Conservation (phyloP, 2,329 filamentous ascomycete species). For the Colletotrichum sp. region DNA sequence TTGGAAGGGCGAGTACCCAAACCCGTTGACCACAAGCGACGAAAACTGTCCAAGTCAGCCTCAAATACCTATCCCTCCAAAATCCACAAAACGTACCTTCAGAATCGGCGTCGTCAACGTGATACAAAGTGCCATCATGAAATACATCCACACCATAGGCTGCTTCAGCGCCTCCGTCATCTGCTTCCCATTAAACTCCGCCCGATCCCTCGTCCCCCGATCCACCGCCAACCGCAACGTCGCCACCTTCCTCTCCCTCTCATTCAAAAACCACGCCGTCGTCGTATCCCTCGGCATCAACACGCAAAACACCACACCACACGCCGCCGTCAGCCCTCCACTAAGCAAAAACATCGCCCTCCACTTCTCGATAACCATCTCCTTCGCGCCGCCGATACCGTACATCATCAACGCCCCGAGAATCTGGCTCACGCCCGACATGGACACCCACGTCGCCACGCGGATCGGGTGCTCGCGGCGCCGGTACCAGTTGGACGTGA, state of each 20-base stretch:
- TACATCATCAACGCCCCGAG: constrained; percentile 34
- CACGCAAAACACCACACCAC: neutral
- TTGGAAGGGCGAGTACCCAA: constrained; percentile 16
- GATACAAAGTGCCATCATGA: constrained; percentile 26
- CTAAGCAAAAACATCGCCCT: constrained; percentile 25
- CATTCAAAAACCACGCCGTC: constrained; percentile 5
- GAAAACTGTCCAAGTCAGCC: neutral
- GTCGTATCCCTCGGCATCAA: constrained; percentile 8
- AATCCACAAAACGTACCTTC: neutral
- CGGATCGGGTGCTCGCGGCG: constrained; percentile 33
- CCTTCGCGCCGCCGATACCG: constrained; percentile 23
- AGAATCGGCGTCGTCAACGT: constrained; percentile 26
- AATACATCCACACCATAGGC: constrained; percentile 20
- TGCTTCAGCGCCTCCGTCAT: constrained; percentile 23
- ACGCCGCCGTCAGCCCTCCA: constrained; percentile 3
- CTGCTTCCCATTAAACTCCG: constrained; percentile 22
- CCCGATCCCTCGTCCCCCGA: constrained; percentile 17
- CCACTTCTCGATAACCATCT: constrained; percentile 23
- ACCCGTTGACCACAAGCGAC: constrained; percentile 21
- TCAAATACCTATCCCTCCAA: no score
- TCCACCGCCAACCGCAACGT: constrained; percentile 24
- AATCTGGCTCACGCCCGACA: constrained; percentile 31
- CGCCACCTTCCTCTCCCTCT: neutral
- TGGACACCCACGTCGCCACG: constrained; percentile 32
- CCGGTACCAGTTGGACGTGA: constrained; percentile 36